Evolutionary conservation across 208 protist species (phyloP).

Genomic region (Trypanosoma platydactyli): DNA sequence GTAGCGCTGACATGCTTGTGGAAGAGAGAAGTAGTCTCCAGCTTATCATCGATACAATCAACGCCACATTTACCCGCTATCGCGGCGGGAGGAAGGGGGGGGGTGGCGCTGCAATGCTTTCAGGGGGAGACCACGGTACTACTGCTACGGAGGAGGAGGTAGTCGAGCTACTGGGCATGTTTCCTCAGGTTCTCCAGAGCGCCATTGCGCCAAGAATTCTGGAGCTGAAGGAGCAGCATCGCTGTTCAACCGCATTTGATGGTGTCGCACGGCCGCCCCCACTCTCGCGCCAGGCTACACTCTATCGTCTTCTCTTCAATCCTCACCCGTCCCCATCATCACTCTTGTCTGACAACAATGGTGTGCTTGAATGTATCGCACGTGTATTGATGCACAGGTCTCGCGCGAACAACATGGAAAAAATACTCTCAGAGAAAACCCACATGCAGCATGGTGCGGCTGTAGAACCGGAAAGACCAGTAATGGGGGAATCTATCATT

Average conservation of each 20-base stretch:
- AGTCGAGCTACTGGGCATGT: constrained; percentile 21
- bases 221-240: constrained; percentile 12
- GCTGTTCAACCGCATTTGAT: not conserved
- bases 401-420: not conserved
- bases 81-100: not conserved
- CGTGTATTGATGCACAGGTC: constrained; percentile 2
- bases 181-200: constrained; percentile 6
- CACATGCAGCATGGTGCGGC: not conserved
- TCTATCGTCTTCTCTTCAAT: constrained; percentile 23
- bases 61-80: not conserved
- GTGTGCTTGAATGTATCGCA: constrained; percentile 14
- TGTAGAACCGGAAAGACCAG: not conserved
- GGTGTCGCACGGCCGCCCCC: constrained; percentile 10
- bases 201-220: not conserved
- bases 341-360: constrained; percentile 5
- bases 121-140: not conserved
- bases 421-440: not conserved
- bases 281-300: constrained; percentile 3
- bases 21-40: constrained; percentile 15
- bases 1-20: constrained; percentile 4
- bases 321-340: not conserved
- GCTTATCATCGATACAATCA: constrained; percentile 15
- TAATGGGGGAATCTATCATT: constrained; percentile 2
- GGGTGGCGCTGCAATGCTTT: not conserved
- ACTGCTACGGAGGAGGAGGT: constrained; percentile 16